Conservation (phyloP, 2,329 filamentous ascomycete species). For the Bimuria novae-zelandiae region DNA sequence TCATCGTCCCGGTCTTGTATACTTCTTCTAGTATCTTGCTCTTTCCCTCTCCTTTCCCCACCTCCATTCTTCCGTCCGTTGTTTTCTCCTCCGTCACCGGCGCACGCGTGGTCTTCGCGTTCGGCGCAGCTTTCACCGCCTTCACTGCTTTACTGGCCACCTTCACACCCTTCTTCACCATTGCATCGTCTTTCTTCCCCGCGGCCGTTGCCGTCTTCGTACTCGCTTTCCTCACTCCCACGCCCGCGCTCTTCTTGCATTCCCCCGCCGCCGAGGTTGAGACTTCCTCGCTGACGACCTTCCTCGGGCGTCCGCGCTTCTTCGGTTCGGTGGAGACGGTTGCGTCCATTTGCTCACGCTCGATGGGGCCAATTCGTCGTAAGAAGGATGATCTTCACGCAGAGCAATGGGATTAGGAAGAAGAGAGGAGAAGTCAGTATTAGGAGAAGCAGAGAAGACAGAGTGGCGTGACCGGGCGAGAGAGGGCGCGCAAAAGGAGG, state of each 20-base stretch:
- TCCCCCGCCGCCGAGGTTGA: conserved; percentile 16
- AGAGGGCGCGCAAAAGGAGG: conserved; percentile 18
- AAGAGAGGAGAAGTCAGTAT: not conserved
- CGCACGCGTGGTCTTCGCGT: not conserved
- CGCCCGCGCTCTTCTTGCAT: conserved; percentile 24
- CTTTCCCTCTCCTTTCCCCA: conserved; percentile 30
- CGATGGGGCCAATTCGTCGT: not conserved
- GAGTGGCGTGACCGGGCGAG: not conserved
- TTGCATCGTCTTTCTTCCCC: conserved; percentile 18
- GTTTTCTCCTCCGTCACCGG: no score
- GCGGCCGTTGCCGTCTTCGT: conserved; percentile 22
- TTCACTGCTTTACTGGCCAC: conserved; percentile 16
- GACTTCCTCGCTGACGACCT: conserved; percentile 30
- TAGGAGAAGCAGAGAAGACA: not conserved
- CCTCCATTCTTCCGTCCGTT: conserved; percentile 19
- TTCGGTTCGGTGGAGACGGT: conserved; percentile 21
- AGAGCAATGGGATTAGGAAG: not conserved
- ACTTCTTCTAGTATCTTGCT: conserved; percentile 42
- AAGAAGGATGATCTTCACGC: not conserved
- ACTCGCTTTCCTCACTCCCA: conserved; percentile 27
- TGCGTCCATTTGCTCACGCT: conserved; percentile 13
- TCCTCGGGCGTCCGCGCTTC: conserved; percentile 43
- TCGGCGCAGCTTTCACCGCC: not conserved
- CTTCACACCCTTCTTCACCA: conserved; percentile 10
- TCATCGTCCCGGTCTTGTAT: conserved; percentile 28